Evolutionary conservation across 495 filamentous ascomycete species (phyloP).

Genomic region (Daldinia bambusicola): DNA sequence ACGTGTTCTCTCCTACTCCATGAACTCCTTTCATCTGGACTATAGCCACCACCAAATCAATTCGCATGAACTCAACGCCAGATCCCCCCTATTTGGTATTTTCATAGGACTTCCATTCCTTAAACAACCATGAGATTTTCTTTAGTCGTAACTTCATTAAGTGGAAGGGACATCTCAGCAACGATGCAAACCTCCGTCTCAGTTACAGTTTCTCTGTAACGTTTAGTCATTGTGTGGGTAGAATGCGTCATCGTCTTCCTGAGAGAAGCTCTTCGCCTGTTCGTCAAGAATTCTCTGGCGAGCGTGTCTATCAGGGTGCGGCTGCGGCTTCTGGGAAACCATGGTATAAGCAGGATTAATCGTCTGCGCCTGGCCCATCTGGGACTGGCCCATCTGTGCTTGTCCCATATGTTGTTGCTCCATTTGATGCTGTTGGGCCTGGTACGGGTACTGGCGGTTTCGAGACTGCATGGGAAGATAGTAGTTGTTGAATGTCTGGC

Average conservation of each 20-base stretch:
- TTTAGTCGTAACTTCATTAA: neutral
- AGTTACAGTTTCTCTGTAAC: neutral
- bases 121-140: neutral
- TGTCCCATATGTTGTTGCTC: neutral
- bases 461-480: constrained; percentile 23
- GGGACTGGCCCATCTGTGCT: neutral
- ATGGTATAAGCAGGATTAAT: neutral
- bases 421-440: neutral
- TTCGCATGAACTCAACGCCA: neutral
- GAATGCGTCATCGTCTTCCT: constrained; percentile 28
- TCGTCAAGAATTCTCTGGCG: constrained; percentile 12
- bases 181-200: neutral
- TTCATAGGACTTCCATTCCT: neutral
- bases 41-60: neutral
- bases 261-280: constrained; percentile 10
- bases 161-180: neutral
- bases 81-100: neutral
- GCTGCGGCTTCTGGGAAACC: neutral
- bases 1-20: neutral
- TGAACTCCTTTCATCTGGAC: neutral
- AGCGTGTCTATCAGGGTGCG: neutral
- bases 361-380: neutral
- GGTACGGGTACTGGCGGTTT: neutral
- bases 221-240: constrained; percentile 16
- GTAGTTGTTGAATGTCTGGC: constrained; percentile 3